These are phyloP conservation scores for Fusarium sp. DNA, from an alignment of 2,329 filamentous ascomycete species.

Conservation along the genomic window DNA sequence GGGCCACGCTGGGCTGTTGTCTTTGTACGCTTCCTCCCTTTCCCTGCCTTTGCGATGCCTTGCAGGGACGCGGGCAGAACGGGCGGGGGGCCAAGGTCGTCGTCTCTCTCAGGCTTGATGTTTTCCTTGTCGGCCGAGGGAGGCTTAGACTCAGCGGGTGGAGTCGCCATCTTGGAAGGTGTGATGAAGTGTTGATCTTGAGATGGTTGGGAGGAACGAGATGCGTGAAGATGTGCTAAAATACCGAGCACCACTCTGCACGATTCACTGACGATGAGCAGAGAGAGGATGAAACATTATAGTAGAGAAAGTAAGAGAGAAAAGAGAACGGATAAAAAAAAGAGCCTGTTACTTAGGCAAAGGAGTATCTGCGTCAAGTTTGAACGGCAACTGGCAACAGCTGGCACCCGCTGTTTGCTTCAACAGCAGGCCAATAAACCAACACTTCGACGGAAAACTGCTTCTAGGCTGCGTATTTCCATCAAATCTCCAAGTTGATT, in stretches of 20 bases:
- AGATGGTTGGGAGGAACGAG: neutral
- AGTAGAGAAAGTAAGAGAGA: neutral
- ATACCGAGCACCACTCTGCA: neutral
- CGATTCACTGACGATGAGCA: constrained; percentile 22
- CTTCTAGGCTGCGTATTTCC: neutral
- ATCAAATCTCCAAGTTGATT: neutral
- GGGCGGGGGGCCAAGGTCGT: neutral
- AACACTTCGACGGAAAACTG: neutral
- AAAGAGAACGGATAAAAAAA: neutral
- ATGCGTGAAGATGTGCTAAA: neutral
- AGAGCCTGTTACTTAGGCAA: neutral
- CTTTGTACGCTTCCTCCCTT: constrained; percentile 35
- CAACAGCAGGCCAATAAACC: neutral
- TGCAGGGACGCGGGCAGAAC: constrained; percentile 27
- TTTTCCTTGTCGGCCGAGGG: neutral
- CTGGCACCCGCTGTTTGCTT: constrained; percentile 18
- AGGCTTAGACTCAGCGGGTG: neutral
- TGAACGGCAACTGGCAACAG: constrained; percentile 17
- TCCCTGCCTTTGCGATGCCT: constrained; percentile 42
- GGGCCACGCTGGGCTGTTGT: constrained; percentile 53
- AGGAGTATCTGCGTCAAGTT: neutral
- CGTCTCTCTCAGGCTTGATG: neutral
- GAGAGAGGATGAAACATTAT: neutral
- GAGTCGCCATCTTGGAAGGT: constrained; percentile 9
- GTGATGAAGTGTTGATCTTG: neutral